Base-by-base conservation (phyloP, 805 yeast species). In the Ogataea dorogensis region DNA sequence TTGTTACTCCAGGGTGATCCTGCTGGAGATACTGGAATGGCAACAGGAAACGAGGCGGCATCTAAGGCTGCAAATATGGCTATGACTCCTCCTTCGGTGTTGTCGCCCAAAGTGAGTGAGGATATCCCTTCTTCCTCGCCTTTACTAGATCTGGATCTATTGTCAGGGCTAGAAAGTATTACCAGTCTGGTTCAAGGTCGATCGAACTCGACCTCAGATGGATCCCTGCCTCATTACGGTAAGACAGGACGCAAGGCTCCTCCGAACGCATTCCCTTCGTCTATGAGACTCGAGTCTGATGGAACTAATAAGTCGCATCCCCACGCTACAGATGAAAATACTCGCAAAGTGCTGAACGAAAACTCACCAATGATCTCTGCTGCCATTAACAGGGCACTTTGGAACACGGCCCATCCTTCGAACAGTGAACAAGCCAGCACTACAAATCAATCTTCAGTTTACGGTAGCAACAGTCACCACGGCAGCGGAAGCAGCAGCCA, bases 351-450 rank as follows among this genome's bases (percentile, higher is more conserved):
- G 12, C 14, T 54, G 5, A 39, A 47, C 2, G 48, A 41, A 5
- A 54, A 51, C 18, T 46, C 52, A 16, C 62, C 61, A 6, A 55
- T 58, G 61, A 59, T 60, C 7, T 46, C 59, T 18, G 67, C 66
- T 2, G 67, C 66, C 1, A 53, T 61, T 24, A 51, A 30, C 19
- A 59, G 53, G 21, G 66, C 66, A 1, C 52, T 61, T 4, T 40
- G 49, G 6, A 51, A 47, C 38, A 44, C 55, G 2, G 17, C 36
- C 2, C 37, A 33, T 24, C 19, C 32, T 4, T 8, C 24, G 4
- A n/a, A 24, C 2, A 24, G 33, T 17, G 33, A 33, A 19, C 23
- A 26, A 11, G 17, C 28, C 31, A 12, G 33, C 15, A 13, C 35
- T 31, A 24, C 26, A 14, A 23, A 22, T 11, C 11, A 17, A 18